These are phyloP conservation scores for Coniochaeta pulveracea DNA, from an alignment of 2,329 filamentous ascomycete species.

Conservation along the genomic window DNA sequence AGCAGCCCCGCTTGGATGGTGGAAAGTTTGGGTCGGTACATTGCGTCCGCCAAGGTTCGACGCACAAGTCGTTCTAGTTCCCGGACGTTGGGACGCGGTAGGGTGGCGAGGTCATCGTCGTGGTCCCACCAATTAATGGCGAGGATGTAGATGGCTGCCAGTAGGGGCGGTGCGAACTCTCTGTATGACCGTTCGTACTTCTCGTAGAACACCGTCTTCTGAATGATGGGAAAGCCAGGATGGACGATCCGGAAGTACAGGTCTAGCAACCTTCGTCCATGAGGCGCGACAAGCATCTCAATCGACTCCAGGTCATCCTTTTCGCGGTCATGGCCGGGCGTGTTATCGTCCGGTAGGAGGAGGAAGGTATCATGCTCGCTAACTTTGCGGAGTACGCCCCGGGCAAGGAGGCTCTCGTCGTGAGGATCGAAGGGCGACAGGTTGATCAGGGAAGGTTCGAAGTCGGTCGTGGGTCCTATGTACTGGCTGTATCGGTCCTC, in stretches of 20 bases:
- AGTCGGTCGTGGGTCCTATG: conserved; percentile 72
- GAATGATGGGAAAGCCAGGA: conserved; percentile 70
- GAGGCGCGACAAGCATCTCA: conserved; percentile 63
- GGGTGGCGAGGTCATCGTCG: conserved; percentile 51
- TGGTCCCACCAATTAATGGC: conserved; percentile 84
- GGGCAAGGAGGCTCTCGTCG: conserved; percentile 65
- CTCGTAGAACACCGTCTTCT: conserved; percentile 70
- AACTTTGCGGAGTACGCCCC: conserved; percentile 62
- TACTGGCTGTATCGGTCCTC: conserved; percentile 71
- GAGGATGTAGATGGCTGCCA: conserved; percentile 74
- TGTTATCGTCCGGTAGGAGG: conserved; percentile 64
- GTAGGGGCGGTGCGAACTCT: conserved; percentile 63
- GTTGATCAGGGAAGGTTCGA: conserved; percentile 74
- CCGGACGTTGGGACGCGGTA: conserved; percentile 59
- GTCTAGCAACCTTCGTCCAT: conserved; percentile 67
- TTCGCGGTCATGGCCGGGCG: conserved; percentile 61
- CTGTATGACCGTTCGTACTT: conserved; percentile 63
- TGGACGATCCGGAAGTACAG: conserved; percentile 76
- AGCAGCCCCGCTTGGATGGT: conserved; percentile 69
- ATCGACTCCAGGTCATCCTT: conserved; percentile 54
- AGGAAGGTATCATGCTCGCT: conserved; percentile 70
- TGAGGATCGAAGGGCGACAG: conserved; percentile 70
- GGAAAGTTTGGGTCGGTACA: conserved; percentile 72
- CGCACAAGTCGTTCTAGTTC: conserved; percentile 61
- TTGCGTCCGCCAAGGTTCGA: conserved; percentile 57